These are phyloP conservation scores for Ganoderma lingzhi DNA, from an alignment of 1,284 basidiomycete genomes.

Conservation along the genomic window DNA sequence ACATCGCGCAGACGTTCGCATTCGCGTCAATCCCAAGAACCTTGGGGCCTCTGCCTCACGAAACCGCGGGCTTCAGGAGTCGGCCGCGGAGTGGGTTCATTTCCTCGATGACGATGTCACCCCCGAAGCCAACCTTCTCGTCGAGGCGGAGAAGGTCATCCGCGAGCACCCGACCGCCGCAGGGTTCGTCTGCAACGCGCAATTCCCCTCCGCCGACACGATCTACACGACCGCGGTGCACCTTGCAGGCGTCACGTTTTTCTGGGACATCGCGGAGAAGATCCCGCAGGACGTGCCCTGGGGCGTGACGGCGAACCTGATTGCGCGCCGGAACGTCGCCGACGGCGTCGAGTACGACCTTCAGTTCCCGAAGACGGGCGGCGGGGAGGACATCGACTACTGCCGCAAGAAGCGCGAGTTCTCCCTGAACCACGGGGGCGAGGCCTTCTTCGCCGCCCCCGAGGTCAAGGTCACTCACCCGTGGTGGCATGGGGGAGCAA, in stretches of 20 bases:
- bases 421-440: slow-evolving; percentile 44
- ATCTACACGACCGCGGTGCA: slow-evolving; percentile 64
- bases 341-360: slow-evolving; percentile 56
- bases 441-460: slow-evolving; percentile 59
- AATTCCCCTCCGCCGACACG: slow-evolving; percentile 56
- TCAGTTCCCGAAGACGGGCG: slow-evolving; percentile 66
- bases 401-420: slow-evolving; percentile 57
- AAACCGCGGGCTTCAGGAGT: slow-evolving; percentile 57
- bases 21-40: slow-evolving; percentile 53
- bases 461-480: slow-evolving; percentile 59
- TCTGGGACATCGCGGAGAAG: slow-evolving; percentile 68
- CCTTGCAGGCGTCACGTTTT: slow-evolving; percentile 63
- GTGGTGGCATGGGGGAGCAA: slow-evolving; percentile 60
- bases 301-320: slow-evolving; percentile 70
- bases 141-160: slow-evolving; percentile 56
- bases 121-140: slow-evolving; percentile 53
- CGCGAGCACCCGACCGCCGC: slow-evolving; percentile 54
- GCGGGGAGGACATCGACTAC: slow-evolving; percentile 71
- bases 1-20: slow-evolving; percentile 54
- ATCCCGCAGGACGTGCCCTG: slow-evolving; percentile 59
- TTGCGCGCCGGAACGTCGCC: slow-evolving; percentile 53
- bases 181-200: slow-evolving; percentile 60
- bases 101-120: slow-evolving; percentile 68
- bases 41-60: slow-evolving; percentile 57
- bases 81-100: slow-evolving; percentile 55